These are phyloP conservation scores for Malassezia vespertilionis DNA, from an alignment of 1,284 basidiomycete genomes.

Conservation along the genomic window DNA sequence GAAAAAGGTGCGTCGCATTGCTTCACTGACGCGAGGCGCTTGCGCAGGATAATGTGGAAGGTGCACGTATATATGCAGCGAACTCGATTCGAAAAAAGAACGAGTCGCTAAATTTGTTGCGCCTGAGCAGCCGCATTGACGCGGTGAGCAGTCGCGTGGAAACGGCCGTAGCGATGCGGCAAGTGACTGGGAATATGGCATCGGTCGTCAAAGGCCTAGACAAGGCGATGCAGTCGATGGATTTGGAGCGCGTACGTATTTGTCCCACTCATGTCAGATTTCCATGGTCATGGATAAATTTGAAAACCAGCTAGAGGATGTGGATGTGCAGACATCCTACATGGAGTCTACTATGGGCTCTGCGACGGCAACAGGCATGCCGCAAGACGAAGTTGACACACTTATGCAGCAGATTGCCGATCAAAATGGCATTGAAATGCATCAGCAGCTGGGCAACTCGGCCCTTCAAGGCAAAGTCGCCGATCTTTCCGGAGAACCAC, in stretches of 20 bases:
- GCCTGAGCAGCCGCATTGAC: constrained; percentile 60
- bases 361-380: constrained; percentile 82
- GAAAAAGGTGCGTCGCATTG: constrained; percentile 29
- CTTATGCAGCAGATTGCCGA: constrained; percentile 90
- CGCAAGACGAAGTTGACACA: constrained; percentile 90
- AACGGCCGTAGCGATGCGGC: constrained; percentile 96
- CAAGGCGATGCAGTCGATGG: constrained; percentile 98
- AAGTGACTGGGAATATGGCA: constrained; percentile 78
- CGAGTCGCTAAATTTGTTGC: constrained; percentile 66
- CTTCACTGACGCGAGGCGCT: constrained; percentile 62
- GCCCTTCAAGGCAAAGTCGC: constrained; percentile 55
- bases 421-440: constrained; percentile 88
- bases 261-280: constrained; percentile 56
- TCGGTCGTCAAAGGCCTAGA: constrained; percentile 97
- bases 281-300: constrained; percentile 99
- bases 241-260: constrained; percentile 72
- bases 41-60: constrained; percentile 90
- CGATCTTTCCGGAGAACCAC: constrained; percentile 27
- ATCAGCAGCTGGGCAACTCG: constrained; percentile 71
- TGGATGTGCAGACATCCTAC: constrained; percentile 94
- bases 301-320: constrained; percentile 86
- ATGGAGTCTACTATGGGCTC: constrained; percentile 95
- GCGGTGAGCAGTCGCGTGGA: constrained; percentile 93
- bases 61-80: constrained; percentile 94
- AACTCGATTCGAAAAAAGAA: constrained; percentile 99